phyloP scores from a whole-genome alignment of 1,284 basidiomycete species.

The Athelia sp. region DNA sequence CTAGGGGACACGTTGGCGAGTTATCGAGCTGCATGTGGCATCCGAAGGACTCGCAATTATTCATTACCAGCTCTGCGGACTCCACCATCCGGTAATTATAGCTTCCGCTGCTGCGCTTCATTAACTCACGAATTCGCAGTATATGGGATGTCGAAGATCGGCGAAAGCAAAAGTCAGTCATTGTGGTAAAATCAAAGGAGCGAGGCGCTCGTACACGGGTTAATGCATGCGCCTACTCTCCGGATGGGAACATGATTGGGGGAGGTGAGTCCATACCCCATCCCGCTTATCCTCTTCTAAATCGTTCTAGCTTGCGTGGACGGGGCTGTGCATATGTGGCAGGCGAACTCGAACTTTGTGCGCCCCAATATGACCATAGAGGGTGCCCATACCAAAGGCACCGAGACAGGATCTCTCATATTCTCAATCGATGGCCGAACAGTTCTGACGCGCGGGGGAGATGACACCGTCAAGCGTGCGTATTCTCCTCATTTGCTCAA shows the following conservation, averaged over 20 bases:
- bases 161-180: constrained; percentile 88
- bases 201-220: constrained; percentile 94
- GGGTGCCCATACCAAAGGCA: constrained; percentile 79
- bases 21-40: constrained; percentile 90
- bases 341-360: constrained; percentile 86
- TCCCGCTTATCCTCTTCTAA: too few relatives aligned
- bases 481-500: constrained; percentile 13
- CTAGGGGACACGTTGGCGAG: constrained; percentile 92
- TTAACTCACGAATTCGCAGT: constrained; percentile 34
- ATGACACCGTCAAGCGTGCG: constrained; percentile 92
- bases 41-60: constrained; percentile 75
- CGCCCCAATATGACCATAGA: constrained; percentile 87
- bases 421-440: constrained; percentile 83
- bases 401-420: constrained; percentile 78
- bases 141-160: constrained; percentile 92
- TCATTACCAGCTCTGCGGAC: constrained; percentile 93
- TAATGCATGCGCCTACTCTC: constrained; percentile 80
- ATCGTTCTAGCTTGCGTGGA: constrained; percentile 89
- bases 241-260: constrained; percentile 81
- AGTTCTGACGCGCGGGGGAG: constrained; percentile 83
- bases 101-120: constrained; percentile 4
- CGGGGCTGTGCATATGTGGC: constrained; percentile 92
- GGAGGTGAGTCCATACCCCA: too few relatives aligned
- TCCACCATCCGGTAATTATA: constrained; percentile 81
- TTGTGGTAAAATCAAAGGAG: constrained; percentile 95